Conservation (phyloP, 1,139 yeast genomes). For the Hansenula anomala region DNA sequence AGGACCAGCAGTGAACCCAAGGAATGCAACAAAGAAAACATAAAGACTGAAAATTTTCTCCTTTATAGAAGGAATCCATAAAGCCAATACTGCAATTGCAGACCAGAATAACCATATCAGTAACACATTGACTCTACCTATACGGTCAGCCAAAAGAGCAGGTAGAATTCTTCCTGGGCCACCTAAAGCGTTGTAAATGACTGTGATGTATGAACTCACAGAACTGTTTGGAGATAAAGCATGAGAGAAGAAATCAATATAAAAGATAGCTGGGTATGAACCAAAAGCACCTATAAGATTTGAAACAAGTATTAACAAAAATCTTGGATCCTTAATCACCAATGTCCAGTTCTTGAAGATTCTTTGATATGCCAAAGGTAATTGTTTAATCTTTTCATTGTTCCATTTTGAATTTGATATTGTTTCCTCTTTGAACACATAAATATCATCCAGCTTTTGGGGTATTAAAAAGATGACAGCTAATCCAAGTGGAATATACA, state of each 20-base stretch:
- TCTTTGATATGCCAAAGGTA: background rate
- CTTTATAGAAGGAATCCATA: conserved; percentile 17
- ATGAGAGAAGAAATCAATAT: conserved; percentile 18
- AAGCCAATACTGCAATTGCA: conserved; percentile 7
- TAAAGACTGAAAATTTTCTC: conserved; percentile 6
- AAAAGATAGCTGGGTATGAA: conserved; percentile 19
- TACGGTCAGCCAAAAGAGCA: conserved; percentile 14
- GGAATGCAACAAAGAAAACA: conserved; percentile 13
- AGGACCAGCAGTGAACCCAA: conserved; percentile 17
- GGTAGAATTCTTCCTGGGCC: conserved; percentile 19
- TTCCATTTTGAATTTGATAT: background rate
- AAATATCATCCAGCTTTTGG: background rate
- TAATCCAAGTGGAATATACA: background rate
- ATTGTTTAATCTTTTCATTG: background rate
- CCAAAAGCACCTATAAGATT: conserved; percentile 18
- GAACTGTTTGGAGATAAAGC: too few species aligned
- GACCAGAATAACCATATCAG: conserved; percentile 5
- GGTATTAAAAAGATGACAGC: background rate
- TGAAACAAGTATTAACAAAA: background rate
- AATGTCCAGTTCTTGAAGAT: background rate
- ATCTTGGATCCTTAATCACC: background rate
- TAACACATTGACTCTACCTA: conserved; percentile 16
- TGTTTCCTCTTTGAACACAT: background rate
- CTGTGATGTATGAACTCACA: conserved; percentile 13
- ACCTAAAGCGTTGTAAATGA: conserved; percentile 16